Evolutionary conservation across 305 asterid genomes (phyloP), one percentile per base, ranked within the genome.

Genomic region (Fraxinus ornus): DNA sequence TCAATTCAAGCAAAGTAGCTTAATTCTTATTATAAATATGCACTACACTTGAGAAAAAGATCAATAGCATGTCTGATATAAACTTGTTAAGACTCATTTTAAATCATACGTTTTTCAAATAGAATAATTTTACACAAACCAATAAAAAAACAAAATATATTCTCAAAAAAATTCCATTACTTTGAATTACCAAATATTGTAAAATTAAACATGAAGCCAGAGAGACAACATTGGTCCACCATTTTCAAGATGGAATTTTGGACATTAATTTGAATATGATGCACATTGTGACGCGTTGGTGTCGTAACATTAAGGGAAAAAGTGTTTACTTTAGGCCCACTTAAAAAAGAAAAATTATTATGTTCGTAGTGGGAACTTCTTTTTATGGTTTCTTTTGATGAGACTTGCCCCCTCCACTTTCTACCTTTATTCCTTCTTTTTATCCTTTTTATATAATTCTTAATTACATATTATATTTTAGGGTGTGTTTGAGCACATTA

Each of bases 331-430:
- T 88, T 89, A 33, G 91, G 94, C 89, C 95, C 92, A 91, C 95
- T 77, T 76, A 47, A 86, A 81, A 32, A 49, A 74, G 21, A 79
- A 82, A 76, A 84, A 80, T 44, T 77, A 80, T 68, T 76, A 71
- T 36, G 57, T 17, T 4, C 22, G 62, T 86, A 93, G 92, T 91
- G 95, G 97, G 97, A 91, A 84, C 97, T 91, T 26, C 97, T 94
- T 92, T 93, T 93, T 83, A 90, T 90, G 89, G 91, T 80, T 86
- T 84, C 90, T 84, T 89, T 88, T 92, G 91, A 90, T 76, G 86
- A 87, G 90, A 87, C 91, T 86, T 87, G 86, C 80, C 85, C 85
- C 84, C 87, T 78, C 84, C 88, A 78, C 89, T 83, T 83, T 66
- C 60, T 78, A 68, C 80, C 86, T 80, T 82, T 82, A 71, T 78